Conservation (phyloP, 306 rosid genomes). For the Begonia fuchsioides region DNA sequence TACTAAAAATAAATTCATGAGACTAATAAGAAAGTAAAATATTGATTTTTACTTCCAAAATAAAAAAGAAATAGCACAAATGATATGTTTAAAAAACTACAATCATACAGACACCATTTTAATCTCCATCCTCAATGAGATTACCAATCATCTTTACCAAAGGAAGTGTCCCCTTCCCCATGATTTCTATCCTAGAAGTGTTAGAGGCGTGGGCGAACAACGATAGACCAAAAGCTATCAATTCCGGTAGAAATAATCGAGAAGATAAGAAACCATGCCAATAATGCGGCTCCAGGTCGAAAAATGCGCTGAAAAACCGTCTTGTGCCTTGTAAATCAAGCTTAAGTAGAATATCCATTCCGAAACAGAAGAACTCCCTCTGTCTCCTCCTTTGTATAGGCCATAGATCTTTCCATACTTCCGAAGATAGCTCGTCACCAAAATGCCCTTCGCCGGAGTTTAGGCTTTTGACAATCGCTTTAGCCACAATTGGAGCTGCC, state of each 20-base stretch:
- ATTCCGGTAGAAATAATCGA: slow-evolving; percentile 83
- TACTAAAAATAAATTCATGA: no score
- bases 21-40: no score
- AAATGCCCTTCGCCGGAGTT: slow-evolving; percentile 38
- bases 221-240: slow-evolving; percentile 58
- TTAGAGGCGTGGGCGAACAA: slow-evolving; percentile 88
- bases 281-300: slow-evolving; percentile 83
- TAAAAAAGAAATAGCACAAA: slow-evolving; percentile 12
- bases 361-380: slow-evolving; percentile 95
- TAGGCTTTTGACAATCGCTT: slow-evolving; percentile 57
- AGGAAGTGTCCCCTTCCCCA: slow-evolving; percentile 92
- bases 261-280: slow-evolving; percentile 99
- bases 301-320: slow-evolving; percentile 84
- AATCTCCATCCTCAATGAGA: slow-evolving; percentile 69
- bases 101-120: slow-evolving; percentile 32
- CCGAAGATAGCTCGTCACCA: slow-evolving; percentile 46
- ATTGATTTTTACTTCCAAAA: no score
- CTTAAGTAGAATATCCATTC: slow-evolving; percentile 89
- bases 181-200: slow-evolving; percentile 75
- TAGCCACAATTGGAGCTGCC: slow-evolving; percentile 86
- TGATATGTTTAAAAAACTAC: slow-evolving; percentile 16
- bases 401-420: slow-evolving; percentile 92
- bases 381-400: slow-evolving; percentile 85
- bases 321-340: slow-evolving; percentile 77
- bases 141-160: slow-evolving; percentile 85